Evolutionary conservation across 129 eudicot species (phyloP).

Genomic region (Arctium lappa): DNA sequence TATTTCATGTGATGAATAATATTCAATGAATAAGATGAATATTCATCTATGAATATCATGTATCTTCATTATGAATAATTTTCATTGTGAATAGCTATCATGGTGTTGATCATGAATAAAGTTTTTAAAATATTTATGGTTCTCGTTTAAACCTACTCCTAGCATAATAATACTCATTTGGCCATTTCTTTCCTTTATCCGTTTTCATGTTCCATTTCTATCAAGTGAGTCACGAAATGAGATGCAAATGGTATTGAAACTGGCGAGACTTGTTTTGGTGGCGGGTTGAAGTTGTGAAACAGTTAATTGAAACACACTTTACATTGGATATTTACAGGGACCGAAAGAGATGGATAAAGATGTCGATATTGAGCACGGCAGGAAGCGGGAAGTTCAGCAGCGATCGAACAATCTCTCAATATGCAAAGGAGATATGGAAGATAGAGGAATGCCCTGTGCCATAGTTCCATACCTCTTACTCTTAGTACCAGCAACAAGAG

Average conservation of each 20-base stretch:
- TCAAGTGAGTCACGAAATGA: background rate
- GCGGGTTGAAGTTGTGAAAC: background rate
- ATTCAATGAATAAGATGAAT: background rate
- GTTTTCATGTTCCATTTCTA: background rate
- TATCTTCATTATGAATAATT: background rate
- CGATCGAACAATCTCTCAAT: constrained; percentile 90
- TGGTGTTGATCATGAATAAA: no score
- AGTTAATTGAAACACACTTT: background rate
- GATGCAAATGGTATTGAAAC: background rate
- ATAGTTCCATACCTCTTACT: constrained; percentile 19
- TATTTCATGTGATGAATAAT: background rate
- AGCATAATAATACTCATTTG: background rate
- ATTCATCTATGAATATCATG: background rate
- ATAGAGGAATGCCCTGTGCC: constrained; percentile 72
- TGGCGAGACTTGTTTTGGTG: no score
- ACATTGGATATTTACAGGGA: constrained; percentile 53
- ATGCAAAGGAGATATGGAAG: constrained; percentile 91
- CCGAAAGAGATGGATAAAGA: constrained; percentile 85
- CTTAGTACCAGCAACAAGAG: background rate
- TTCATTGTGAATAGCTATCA: no score
- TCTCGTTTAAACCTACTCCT: no score
- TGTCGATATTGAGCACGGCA: constrained; percentile 97
- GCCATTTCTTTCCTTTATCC: background rate
- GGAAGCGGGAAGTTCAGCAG: constrained; percentile 99
- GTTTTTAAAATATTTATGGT: background rate